phyloP scores from a whole-genome alignment of 805 yeast genomes.

The Ogataea saltuana region DNA sequence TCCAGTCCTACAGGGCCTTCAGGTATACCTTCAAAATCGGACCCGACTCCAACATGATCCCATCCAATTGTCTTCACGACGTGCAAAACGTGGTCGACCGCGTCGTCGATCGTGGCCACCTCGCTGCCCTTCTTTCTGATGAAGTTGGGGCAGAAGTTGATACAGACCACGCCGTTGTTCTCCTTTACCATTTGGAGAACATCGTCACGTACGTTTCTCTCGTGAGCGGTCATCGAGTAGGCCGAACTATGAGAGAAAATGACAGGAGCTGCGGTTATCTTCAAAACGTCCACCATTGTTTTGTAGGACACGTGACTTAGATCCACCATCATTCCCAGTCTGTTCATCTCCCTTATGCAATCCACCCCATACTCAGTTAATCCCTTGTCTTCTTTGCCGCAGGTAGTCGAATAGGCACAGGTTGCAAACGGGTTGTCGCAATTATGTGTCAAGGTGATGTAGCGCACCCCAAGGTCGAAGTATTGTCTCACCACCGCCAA shows the following conservation, averaged over 20 bases:
- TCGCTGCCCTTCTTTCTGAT: constrained; percentile 25
- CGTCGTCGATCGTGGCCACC: constrained; percentile 46
- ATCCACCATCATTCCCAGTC: constrained; percentile 55
- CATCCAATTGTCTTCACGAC: constrained; percentile 47
- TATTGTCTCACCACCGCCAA: constrained; percentile 48
- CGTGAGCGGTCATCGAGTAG: constrained; percentile 41
- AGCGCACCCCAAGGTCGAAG: constrained; percentile 49
- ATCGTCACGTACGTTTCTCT: constrained; percentile 51
- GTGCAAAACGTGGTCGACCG: constrained; percentile 46
- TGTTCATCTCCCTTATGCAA: constrained; percentile 49
- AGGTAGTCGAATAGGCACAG: constrained; percentile 47
- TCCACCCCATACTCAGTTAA: constrained; percentile 42
- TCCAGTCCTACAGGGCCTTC: constrained; percentile 49
- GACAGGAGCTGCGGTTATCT: constrained; percentile 45
- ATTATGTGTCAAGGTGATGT: constrained; percentile 52
- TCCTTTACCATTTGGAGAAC: constrained; percentile 40
- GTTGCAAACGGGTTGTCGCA: constrained; percentile 58
- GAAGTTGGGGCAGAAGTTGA: constrained; percentile 48
- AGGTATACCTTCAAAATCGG: constrained; percentile 56
- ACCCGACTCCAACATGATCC: constrained; percentile 54
- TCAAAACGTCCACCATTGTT: constrained; percentile 48
- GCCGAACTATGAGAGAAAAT: constrained; percentile 53
- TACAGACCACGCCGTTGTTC: constrained; percentile 49
- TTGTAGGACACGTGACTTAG: constrained; percentile 49
- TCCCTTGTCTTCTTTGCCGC: constrained; percentile 47